Evolutionary conservation across 352 stramenopile species (phyloP).

Genomic region (Pythium apleroticum): DNA sequence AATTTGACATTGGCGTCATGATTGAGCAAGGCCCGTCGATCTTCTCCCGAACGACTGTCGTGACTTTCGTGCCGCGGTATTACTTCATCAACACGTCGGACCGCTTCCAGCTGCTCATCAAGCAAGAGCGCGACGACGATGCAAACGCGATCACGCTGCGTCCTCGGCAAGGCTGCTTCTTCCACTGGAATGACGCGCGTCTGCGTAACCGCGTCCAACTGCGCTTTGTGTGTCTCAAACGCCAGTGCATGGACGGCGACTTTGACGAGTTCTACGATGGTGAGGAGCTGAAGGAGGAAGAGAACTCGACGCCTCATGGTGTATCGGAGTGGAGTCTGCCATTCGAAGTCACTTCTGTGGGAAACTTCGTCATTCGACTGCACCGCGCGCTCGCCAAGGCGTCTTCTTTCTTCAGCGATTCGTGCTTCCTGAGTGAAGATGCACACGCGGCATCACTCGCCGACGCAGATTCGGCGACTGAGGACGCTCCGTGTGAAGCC

Average conservation of each 20-base stretch:
- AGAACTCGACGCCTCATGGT: constrained; percentile 13
- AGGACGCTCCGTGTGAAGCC: constrained; percentile 27
- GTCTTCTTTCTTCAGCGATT: constrained; percentile 26
- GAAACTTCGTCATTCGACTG: constrained; percentile 78
- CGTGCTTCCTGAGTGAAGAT: constrained; percentile 30
- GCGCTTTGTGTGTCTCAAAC: constrained; percentile 48
- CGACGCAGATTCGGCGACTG: constrained; percentile 3
- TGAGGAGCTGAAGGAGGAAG: background rate
- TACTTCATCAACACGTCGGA: constrained; percentile 80
- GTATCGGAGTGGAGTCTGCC: constrained; percentile 73
- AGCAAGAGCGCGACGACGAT: constrained; percentile 54
- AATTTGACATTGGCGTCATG: constrained; percentile 86
- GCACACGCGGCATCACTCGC: constrained; percentile 16
- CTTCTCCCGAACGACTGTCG: constrained; percentile 74
- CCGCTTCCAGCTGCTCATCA: constrained; percentile 62
- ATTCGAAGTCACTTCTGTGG: constrained; percentile 77
- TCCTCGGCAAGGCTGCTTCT: constrained; percentile 66
- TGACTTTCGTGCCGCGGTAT: constrained; percentile 79
- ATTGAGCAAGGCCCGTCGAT: constrained; percentile 78
- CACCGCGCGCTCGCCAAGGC: constrained; percentile 51
- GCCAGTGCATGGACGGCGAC: constrained; percentile 9
- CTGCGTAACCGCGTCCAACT: constrained; percentile 70
- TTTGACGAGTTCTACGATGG: constrained; percentile 6
- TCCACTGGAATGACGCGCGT: constrained; percentile 74
- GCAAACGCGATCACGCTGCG: constrained; percentile 38